These are phyloP conservation scores for Hypoxylon perforatum DNA, from an alignment of 495 filamentous ascomycete genomes.

Conservation along the genomic window DNA sequence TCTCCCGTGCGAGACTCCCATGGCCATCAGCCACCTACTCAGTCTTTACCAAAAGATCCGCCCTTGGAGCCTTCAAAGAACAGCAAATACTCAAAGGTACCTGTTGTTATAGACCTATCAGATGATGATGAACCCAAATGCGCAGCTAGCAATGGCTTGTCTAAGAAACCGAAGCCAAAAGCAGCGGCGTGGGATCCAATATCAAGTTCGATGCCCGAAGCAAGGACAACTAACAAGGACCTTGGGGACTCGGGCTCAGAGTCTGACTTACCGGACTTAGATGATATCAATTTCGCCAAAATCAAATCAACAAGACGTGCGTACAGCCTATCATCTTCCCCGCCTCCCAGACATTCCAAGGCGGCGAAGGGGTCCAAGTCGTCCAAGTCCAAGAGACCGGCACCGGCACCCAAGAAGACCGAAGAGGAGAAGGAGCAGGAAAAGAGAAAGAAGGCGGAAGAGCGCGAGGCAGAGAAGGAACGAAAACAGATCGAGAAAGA, in stretches of 20 bases:
- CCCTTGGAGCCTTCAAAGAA: conserved; percentile 7
- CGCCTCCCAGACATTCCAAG: conserved; percentile 19
- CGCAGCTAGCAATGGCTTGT: neutral
- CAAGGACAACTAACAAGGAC: conserved; percentile 13
- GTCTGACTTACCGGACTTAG: conserved; percentile 55
- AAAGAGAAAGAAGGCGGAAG: conserved; percentile 50
- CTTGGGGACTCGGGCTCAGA: conserved; percentile 46
- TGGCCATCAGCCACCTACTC: conserved; percentile 4
- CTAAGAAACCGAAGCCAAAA: conserved; percentile 33
- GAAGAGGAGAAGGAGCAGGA: conserved; percentile 50
- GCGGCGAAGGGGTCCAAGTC: conserved; percentile 1
- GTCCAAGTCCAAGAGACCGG: conserved; percentile 15
- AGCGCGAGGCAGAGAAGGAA: conserved; percentile 66
- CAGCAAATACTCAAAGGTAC: conserved; percentile 9
- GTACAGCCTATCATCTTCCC: conserved; percentile 32
- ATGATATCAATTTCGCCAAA: conserved; percentile 44
- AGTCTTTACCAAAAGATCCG: neutral
- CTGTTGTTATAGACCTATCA: conserved; percentile 44
- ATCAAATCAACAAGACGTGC: conserved; percentile 11
- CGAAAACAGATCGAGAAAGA: conserved; percentile 62
- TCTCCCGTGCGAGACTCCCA: conserved; percentile 14
- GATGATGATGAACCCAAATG: conserved; percentile 32
- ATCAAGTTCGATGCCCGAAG: conserved; percentile 58
- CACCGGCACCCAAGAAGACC: conserved; percentile 43
- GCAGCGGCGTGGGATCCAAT: conserved; percentile 58